These are phyloP conservation scores for Mycocentrospora acerina DNA, from an alignment of 2,329 filamentous ascomycete genomes.

Conservation along the genomic window DNA sequence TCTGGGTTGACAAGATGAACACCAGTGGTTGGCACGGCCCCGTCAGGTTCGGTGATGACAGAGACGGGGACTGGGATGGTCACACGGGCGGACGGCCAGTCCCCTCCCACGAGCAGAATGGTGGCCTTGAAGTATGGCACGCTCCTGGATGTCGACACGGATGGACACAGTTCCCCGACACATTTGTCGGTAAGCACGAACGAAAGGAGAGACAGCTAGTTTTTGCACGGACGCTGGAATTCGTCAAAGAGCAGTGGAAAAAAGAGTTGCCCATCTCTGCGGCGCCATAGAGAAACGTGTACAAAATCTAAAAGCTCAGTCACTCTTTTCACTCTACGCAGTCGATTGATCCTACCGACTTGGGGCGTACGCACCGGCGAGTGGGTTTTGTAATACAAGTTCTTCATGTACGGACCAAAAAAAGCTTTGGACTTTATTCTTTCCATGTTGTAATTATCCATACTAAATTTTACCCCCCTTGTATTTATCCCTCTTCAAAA, in stretches of 20 bases:
- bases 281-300: conserved; percentile 13
- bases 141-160: conserved; percentile 41
- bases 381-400: too few relatives aligned
- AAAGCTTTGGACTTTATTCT: too few relatives aligned
- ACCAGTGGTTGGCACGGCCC: conserved; percentile 33
- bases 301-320: too few relatives aligned
- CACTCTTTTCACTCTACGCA: too few relatives aligned
- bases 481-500: too few relatives aligned
- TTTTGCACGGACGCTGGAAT: conserved; percentile 38
- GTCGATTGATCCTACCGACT: too few relatives aligned
- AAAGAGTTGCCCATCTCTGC: conserved; percentile 19
- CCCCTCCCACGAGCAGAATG: conserved; percentile 20
- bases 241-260: conserved; percentile 42
- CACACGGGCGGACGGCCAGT: conserved; percentile 18
- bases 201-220: conserved; percentile 39
- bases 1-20: conserved; percentile 46
- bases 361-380: too few relatives aligned
- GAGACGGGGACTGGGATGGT: conserved; percentile 35
- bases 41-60: conserved; percentile 38
- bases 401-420: too few relatives aligned
- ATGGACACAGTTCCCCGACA: conserved; percentile 48
- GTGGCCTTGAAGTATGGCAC: conserved; percentile 43
- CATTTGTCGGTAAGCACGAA: conserved; percentile 42
- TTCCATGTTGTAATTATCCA: too few relatives aligned
- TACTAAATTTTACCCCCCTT: too few relatives aligned